phyloP scores from a whole-genome alignment of 2,329 filamentous ascomycete species.

The Scolecobasidium constrictum region DNA sequence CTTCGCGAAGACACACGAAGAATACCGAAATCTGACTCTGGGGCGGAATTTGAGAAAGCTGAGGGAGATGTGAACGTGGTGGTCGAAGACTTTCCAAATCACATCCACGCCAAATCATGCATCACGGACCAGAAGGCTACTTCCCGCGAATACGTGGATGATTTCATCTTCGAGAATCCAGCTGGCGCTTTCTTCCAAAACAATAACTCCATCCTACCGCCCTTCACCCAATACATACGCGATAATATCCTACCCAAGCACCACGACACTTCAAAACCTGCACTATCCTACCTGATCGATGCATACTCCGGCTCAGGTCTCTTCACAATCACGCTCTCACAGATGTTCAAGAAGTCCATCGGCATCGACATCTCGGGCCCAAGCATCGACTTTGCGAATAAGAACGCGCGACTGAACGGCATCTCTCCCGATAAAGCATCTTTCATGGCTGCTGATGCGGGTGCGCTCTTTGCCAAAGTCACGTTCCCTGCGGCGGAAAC shows the following conservation, averaged over 20 bases:
- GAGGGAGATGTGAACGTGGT: conserved; percentile 27
- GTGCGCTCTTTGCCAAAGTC: conserved; percentile 68
- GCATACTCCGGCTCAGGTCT: conserved; percentile 96
- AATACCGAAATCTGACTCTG: conserved; percentile 35
- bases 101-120: conserved; percentile 75
- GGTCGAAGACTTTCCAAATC: conserved; percentile 44
- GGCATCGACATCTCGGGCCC: conserved; percentile 82
- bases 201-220: conserved; percentile 92
- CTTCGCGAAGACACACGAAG: conserved; percentile 76
- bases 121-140: conserved; percentile 76
- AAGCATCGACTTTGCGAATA: conserved; percentile 66
- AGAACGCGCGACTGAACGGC: conserved; percentile 69
- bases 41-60: neutral
- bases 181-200: conserved; percentile 98
- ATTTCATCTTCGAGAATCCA: conserved; percentile 78
- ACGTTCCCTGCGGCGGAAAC: conserved; percentile 69
- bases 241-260: conserved; percentile 39
- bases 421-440: conserved; percentile 56
- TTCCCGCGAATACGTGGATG: conserved; percentile 78
- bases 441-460: conserved; percentile 85
- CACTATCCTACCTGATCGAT: conserved; percentile 81
- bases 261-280: conserved; percentile 12
- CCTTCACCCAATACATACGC: conserved; percentile 80
- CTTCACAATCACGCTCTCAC: conserved; percentile 88
- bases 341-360: conserved; percentile 65